Conservation (phyloP, 1,284 basidiomycete genomes). For the Serendipita sp. region DNA sequence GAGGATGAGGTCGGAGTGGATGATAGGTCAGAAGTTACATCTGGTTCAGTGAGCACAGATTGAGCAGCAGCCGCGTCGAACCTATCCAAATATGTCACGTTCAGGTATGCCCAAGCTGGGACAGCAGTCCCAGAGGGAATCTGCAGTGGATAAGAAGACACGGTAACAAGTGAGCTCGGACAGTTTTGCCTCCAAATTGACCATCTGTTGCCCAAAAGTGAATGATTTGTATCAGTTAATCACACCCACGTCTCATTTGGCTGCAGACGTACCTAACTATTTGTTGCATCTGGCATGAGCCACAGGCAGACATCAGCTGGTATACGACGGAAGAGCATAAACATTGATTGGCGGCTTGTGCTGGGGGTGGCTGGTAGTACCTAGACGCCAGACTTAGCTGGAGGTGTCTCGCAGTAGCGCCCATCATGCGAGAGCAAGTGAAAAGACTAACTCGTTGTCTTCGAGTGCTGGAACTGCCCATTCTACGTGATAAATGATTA, state of each 20-base stretch:
- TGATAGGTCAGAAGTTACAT: background rate
- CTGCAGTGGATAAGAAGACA: conserved; percentile 7
- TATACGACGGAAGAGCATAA: background rate
- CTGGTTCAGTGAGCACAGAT: background rate
- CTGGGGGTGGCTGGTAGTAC: background rate
- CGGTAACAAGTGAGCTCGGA: background rate
- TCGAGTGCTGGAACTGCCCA: background rate
- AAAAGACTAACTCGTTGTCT: background rate
- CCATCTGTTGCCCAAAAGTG: background rate
- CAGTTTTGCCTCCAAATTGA: conserved; percentile 8
- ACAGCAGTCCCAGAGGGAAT: conserved; percentile 6
- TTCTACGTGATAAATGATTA: background rate
- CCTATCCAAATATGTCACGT: conserved; percentile 4
- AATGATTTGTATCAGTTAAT: too few species aligned
- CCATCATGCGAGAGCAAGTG: background rate
- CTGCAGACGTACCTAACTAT: background rate
- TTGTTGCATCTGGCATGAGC: background rate
- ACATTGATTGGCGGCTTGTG: background rate
- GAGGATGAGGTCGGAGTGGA: background rate
- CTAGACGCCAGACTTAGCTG: background rate
- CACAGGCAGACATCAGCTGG: conserved; percentile 1
- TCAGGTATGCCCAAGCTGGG: conserved; percentile 12
- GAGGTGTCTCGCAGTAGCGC: background rate
- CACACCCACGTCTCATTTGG: background rate
- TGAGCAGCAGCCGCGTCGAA: conserved; percentile 6